Evolutionary conservation across 2,329 filamentous ascomycete genomes (phyloP), one percentile per base, ranked within the genome.

Genomic region (Raffaelea albimanens): DNA sequence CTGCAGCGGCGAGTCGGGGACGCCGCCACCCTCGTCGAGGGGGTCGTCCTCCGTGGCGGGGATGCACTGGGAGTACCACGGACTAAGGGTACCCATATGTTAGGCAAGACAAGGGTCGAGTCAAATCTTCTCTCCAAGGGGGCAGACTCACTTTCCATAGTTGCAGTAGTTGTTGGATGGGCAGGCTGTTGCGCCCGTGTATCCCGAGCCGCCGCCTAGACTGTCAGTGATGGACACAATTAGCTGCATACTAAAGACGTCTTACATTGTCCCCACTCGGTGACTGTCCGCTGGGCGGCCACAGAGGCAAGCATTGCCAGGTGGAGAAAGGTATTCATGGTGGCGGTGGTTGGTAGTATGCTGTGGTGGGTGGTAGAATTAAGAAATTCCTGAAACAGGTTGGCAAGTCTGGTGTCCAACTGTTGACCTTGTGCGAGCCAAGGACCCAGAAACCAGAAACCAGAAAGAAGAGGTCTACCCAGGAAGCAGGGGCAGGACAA

Each of bases 31-130:
- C 20, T 42, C 40, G 16, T 25, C 31, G 13, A 48, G 23, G 22
- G 45, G 39, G 29, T 23, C 42, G 39, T 50, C 50, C 2, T 21
- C 40, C 23, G 39, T 40, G 19, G 40, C 36, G 3, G 50, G 50
- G 3, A 50, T 29, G 39, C 51, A 53, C 38, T 53, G 51, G 14
- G 51, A 50, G 49, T 50, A 53, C 51, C 51, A 53, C 1, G 45
- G 46, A 42, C 51, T 52, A 23, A 13, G 10, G 41, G 33, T 39
- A 16, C 19, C 25, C 18, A 25, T 2, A 20, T 40, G 8, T 40
- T 13, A 29, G 25, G 13, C 7, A 29, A 29, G 13, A n/a, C n/a
- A 13, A 29, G 25, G 25, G 25, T 29, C 25, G 25, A 7, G 13
- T 7, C 25, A 29, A 19, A 23, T 21, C 43, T 25, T 45, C 33